These are phyloP conservation scores for Mycena galopus DNA, from an alignment of 768 basidiomycete genomes.

Conservation along the genomic window DNA sequence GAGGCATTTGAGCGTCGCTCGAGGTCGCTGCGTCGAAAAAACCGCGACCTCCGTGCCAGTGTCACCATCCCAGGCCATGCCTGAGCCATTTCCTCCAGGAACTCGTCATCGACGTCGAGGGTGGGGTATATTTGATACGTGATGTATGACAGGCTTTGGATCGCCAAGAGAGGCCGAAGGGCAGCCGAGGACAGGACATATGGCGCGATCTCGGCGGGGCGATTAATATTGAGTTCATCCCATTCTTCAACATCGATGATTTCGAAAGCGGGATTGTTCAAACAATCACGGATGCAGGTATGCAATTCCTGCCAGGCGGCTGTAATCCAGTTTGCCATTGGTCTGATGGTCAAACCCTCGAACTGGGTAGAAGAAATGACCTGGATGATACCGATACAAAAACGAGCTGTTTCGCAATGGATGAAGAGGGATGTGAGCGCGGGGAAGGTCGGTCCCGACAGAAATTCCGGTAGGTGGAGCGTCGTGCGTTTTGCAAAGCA, in stretches of 20 bases:
- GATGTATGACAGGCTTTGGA: neutral
- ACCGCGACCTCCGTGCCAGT: conserved; percentile 7
- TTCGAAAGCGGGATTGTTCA: neutral
- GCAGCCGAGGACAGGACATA: conserved; percentile 16
- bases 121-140: conserved; percentile 6
- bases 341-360: neutral
- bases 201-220: neutral
- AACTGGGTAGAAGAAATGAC: conserved; percentile 21
- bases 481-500: neutral
- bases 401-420: conserved; percentile 6
- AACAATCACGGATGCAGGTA: conserved; percentile 17
- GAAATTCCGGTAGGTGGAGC: conserved; percentile 11
- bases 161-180: conserved; percentile 14
- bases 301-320: conserved; percentile 16
- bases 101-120: conserved; percentile 9
- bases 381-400: conserved; percentile 12
- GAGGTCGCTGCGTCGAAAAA: neutral
- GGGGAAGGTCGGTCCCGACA: conserved; percentile 6
- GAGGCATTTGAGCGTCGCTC: conserved; percentile 21
- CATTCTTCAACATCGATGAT: neutral
- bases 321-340: conserved; percentile 15
- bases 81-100: conserved; percentile 20
- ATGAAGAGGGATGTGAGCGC: neutral
- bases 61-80: neutral
- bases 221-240: no score